Conservation (phyloP, 2,329 filamentous ascomycete species). For the Apiospora phragmitis region DNA sequence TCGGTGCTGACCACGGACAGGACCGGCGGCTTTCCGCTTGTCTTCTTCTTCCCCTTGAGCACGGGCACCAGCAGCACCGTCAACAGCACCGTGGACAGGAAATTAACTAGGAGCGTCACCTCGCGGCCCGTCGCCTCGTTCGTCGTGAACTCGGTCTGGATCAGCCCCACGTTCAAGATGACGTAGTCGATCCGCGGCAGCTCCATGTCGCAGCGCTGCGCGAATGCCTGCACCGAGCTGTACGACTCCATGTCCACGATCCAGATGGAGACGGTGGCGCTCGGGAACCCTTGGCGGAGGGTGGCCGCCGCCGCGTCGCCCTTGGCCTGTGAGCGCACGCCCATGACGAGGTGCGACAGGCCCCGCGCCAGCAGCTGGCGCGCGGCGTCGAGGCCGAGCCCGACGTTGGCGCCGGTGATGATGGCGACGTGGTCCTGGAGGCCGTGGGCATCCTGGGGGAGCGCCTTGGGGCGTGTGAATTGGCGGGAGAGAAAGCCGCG, state of each 20-base stretch:
- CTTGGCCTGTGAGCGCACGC: constrained; percentile 33
- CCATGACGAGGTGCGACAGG: constrained; percentile 36
- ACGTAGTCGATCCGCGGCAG: constrained; percentile 24
- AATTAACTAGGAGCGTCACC: constrained; percentile 22
- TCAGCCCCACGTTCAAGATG: constrained; percentile 30
- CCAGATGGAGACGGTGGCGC: constrained; percentile 38
- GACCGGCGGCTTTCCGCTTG: constrained; percentile 1
- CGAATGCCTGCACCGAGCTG: constrained; percentile 36
- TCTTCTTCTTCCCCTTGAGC: constrained; percentile 12
- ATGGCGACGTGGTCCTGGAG: constrained; percentile 34
- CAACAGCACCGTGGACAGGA: constrained; percentile 20
- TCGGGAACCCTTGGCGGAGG: constrained; percentile 25
- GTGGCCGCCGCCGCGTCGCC: constrained; percentile 34
- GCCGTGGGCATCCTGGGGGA: background rate
- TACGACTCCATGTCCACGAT: constrained; percentile 39
- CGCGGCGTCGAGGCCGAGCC: constrained; percentile 35
- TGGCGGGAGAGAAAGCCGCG: constrained; percentile 13
- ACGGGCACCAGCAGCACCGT: constrained; percentile 20
- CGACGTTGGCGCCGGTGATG: constrained; percentile 33
- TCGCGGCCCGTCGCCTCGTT: constrained; percentile 17
- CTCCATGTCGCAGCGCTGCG: constrained; percentile 23
- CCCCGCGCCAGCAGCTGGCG: constrained; percentile 34
- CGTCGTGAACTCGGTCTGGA: too few species aligned
- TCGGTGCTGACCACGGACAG: constrained; percentile 19
- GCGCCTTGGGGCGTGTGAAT: background rate